Evolutionary conservation across 2,329 filamentous ascomycete genomes (phyloP), one percentile per base, ranked within the genome.

Genomic region (Dothideomycetes sp.): DNA sequence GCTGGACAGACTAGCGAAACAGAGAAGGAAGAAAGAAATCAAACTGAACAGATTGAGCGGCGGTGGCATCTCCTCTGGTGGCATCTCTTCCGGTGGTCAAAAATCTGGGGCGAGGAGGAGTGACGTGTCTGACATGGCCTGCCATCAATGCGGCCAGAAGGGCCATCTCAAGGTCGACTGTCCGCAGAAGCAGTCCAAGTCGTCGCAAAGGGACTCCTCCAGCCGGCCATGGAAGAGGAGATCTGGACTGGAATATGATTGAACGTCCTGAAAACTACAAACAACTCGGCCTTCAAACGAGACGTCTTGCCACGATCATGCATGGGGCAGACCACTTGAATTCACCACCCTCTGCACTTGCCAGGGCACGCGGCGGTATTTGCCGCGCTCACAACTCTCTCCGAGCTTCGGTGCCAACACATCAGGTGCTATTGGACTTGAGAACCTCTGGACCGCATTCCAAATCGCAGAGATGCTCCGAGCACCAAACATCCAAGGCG

Each of bases 1-100:
- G 46, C 59, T 63, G 10, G 61, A 63, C 46, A 65, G 75, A 47
- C 57, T 79, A 14, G 71, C 74, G 5, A 72, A 75, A 31, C 70
- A 72, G 53, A 65, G 77, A 33, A 71, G 74, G 50, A 77, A 77
- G 56, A 81, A 79, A 55, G 75, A 81, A 40, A 68, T 84, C 37
- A 79, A 79, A 45, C 60, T 85, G 41, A 80, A 80, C 52, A 68
- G 68, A 17, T 55, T 79, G 41, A 70, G 67, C 4, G 79, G 76
- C 4, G 32, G 53, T 2, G 35, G 52, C 1, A 75, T 84, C 34
- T 83, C 79, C 43, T 65, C 66, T 30, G 57, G 59, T 31, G 54
- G 57, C 46, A 56, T 52, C 44, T 27, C 22, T 27, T 27, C 22
- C 12, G 22, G 22, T 27, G 22, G 22, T 27, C 22, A 27, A 12